Conservation (phyloP, 1,284 basidiomycete genomes). For the Apiotrichum gracile region DNA sequence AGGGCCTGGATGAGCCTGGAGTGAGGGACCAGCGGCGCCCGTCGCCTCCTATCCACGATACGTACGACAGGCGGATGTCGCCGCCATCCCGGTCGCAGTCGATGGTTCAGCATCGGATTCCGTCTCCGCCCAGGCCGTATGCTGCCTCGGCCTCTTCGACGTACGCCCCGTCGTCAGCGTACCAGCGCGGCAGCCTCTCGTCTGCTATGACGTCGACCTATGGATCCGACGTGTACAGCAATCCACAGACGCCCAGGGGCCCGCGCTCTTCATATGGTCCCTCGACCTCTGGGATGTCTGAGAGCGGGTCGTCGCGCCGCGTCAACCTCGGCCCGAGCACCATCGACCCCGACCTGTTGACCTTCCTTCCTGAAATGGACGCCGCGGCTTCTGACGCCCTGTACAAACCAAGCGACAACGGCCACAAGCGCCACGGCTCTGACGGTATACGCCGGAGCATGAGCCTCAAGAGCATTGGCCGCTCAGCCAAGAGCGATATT, state of each 20-base stretch:
- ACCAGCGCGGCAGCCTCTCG: too few relatives aligned
- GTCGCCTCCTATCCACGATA: background rate
- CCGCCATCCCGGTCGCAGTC: too few relatives aligned
- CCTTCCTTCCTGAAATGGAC: constrained; percentile 43
- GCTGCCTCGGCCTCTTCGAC: too few relatives aligned
- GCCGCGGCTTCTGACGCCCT: constrained; percentile 26
- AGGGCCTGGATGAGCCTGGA: background rate
- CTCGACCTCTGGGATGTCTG: too few relatives aligned
- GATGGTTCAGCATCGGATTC: too few relatives aligned
- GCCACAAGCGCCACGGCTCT: background rate
- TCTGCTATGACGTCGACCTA: too few relatives aligned
- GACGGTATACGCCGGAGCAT: background rate
- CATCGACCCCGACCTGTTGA: constrained; percentile 40
- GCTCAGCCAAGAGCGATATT: background rate
- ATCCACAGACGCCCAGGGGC: too few relatives aligned
- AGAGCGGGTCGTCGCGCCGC: constrained; percentile 1
- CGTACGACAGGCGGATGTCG: too few relatives aligned
- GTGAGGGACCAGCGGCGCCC: background rate
- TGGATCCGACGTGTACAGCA: too few relatives aligned
- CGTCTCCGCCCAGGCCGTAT: too few relatives aligned
- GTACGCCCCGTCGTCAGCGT: too few relatives aligned
- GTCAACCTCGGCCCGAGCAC: constrained; percentile 33
- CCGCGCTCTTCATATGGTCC: too few relatives aligned
- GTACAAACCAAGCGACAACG: constrained; percentile 1
- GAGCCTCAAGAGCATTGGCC: background rate